Conservation (phyloP, 1,284 basidiomycete genomes). For the Gymnopus androsaceus region DNA sequence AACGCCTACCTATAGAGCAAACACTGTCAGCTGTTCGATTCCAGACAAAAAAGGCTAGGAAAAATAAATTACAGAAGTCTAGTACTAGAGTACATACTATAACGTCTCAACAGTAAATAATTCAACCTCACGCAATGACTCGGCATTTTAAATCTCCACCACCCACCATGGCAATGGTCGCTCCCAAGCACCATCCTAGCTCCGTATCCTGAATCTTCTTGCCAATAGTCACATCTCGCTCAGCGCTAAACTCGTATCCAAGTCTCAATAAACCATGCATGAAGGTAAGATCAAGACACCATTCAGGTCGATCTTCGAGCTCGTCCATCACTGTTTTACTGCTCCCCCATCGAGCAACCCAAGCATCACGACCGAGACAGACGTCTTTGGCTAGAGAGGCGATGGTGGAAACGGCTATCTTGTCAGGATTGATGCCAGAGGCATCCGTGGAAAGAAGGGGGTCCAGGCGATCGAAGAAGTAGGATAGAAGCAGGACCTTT, state of each 20-base stretch:
- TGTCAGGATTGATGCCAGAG: slow-evolving; percentile 16
- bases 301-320: slow-evolving; percentile 84
- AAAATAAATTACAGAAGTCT: neutral
- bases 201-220: slow-evolving; percentile 93
- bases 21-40: too few relatives aligned
- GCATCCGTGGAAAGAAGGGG: slow-evolving; percentile 62
- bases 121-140: slow-evolving; percentile 5
- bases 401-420: slow-evolving; percentile 64
- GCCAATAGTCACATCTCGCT: slow-evolving; percentile 72
- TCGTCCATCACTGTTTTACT: slow-evolving; percentile 68
- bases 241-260: slow-evolving; percentile 79
- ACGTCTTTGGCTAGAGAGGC: slow-evolving; percentile 68
- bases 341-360: slow-evolving; percentile 59
- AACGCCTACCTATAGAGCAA: too few relatives aligned
- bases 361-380: slow-evolving; percentile 67
- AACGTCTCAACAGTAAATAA: neutral
- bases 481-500: slow-evolving; percentile 85
- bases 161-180: slow-evolving; percentile 74
- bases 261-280: slow-evolving; percentile 87
- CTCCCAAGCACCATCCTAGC: slow-evolving; percentile 93
- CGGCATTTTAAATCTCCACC: slow-evolving; percentile 57
- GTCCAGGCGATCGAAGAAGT: slow-evolving; percentile 93
- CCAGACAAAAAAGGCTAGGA: neutral
- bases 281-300: slow-evolving; percentile 94
- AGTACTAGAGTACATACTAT: neutral